Conservation (phyloP, 768 basidiomycete genomes). For the Polyporus arcularius region DNA sequence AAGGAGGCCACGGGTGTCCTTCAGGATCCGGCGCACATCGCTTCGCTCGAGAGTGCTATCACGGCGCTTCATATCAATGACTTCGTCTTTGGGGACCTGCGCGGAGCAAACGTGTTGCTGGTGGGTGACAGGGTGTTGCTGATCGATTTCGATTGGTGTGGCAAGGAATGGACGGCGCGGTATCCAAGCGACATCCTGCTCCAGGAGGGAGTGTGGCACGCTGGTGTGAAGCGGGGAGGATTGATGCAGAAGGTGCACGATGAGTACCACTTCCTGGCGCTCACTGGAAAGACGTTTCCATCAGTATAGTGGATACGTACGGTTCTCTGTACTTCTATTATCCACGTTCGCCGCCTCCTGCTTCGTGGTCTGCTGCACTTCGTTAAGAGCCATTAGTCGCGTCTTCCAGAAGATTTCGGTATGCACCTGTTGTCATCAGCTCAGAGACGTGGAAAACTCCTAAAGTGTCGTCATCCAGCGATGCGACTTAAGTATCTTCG, state of each 20-base stretch:
- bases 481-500: too few relatives aligned
- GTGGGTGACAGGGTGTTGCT: constrained; percentile 6
- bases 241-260: constrained; percentile 15
- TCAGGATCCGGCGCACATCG: not conserved
- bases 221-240: constrained; percentile 4
- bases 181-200: constrained; percentile 21
- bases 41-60: constrained; percentile 9
- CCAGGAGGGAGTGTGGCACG: constrained; percentile 2
- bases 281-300: too few relatives aligned
- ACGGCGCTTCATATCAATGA: constrained; percentile 14
- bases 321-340: too few relatives aligned
- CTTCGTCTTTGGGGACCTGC: constrained; percentile 35
- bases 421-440: too few relatives aligned
- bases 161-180: constrained; percentile 14
- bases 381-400: too few relatives aligned
- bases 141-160: constrained; percentile 30
- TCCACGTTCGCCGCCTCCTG: too few relatives aligned
- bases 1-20: not conserved
- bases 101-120: constrained; percentile 11
- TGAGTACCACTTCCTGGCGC: not conserved
- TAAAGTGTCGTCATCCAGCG: too few relatives aligned
- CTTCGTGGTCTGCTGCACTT: too few relatives aligned
- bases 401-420: too few relatives aligned
- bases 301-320: too few relatives aligned
- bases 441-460: too few relatives aligned